Evolutionary conservation across 352 stramenopile genomes (phyloP).

Genomic region (Phytophthora nicotianae): DNA sequence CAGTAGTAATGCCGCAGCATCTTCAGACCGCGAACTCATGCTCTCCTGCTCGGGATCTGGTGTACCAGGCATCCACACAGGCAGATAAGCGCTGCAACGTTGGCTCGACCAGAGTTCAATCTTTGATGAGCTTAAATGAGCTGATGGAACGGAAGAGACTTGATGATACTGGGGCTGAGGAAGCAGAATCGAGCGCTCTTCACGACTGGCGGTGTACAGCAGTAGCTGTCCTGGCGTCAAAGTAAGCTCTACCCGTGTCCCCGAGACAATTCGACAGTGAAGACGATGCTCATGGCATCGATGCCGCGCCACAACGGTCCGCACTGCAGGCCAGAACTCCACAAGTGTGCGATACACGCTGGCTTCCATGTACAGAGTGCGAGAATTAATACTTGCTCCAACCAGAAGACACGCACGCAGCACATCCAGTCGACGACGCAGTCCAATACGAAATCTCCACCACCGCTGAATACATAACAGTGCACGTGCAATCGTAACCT

Average conservation of each 20-base stretch:
- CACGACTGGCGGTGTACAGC: constrained; percentile 27
- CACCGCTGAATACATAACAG: constrained; percentile 71
- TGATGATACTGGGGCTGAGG: constrained; percentile 33
- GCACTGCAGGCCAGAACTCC: constrained; percentile 45
- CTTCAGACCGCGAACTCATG: constrained; percentile 59
- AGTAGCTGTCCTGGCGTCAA: constrained; percentile 49
- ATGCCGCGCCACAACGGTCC: constrained; percentile 30
- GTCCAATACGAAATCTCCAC: constrained; percentile 61
- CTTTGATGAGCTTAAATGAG: constrained; percentile 28
- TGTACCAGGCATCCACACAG: constrained; percentile 62
- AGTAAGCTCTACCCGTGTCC: constrained; percentile 49
- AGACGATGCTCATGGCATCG: constrained; percentile 58
- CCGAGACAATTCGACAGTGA: constrained; percentile 46
- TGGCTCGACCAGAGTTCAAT: constrained; percentile 49
- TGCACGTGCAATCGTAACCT: constrained; percentile 59
- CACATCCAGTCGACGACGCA: constrained; percentile 57
- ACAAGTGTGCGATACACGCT: constrained; percentile 50
- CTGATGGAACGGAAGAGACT: constrained; percentile 10
- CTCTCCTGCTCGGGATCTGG: constrained; percentile 62
- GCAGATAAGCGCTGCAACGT: constrained; percentile 59
- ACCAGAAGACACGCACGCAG: constrained; percentile 54
- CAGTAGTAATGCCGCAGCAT: constrained; percentile 58
- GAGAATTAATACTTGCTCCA: constrained; percentile 58
- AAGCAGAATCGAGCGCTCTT: constrained; percentile 34
- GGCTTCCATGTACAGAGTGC: constrained; percentile 74